Evolutionary conservation across 73 alveolate genomes (phyloP).

Genomic region (Durusdinium trenchii): DNA sequence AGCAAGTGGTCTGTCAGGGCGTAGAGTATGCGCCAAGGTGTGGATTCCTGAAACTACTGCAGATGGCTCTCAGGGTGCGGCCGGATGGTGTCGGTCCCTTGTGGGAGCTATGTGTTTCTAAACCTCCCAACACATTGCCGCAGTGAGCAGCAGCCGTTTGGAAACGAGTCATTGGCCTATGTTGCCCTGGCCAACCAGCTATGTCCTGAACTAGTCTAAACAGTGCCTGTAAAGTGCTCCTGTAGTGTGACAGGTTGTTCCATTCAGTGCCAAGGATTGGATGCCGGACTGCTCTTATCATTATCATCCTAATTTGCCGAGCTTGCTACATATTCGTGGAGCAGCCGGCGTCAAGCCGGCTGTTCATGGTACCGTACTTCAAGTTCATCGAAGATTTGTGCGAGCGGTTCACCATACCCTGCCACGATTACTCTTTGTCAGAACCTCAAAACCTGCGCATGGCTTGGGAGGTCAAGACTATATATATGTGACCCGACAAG

Average conservation of each 20-base stretch:
- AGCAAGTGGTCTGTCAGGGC: neutral
- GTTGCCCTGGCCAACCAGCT: neutral
- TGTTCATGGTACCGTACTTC: neutral
- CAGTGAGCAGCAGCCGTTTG: neutral
- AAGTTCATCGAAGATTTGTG: neutral
- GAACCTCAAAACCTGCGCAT: no score
- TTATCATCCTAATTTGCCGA: neutral
- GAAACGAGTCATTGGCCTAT: neutral
- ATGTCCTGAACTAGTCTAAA: neutral
- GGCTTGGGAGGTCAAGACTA: no score
- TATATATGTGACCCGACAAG: no score
- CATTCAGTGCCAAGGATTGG: neutral
- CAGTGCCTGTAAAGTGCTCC: no score
- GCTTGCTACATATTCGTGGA: neutral
- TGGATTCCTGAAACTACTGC: slow-evolving; percentile 1
- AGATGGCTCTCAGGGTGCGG: neutral
- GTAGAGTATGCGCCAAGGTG: neutral
- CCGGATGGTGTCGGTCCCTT: slow-evolving; percentile 18
- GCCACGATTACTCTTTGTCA: neutral
- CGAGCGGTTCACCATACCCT: neutral
- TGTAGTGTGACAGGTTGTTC: no score
- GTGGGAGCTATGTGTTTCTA: slow-evolving; percentile 1
- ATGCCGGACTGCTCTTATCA: neutral
- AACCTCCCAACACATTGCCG: slow-evolving; percentile 12
- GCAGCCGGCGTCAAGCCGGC: neutral